Evolutionary conservation across 305 asterid species (phyloP).

Genomic region (Fraxinus xanthoxyloides): DNA sequence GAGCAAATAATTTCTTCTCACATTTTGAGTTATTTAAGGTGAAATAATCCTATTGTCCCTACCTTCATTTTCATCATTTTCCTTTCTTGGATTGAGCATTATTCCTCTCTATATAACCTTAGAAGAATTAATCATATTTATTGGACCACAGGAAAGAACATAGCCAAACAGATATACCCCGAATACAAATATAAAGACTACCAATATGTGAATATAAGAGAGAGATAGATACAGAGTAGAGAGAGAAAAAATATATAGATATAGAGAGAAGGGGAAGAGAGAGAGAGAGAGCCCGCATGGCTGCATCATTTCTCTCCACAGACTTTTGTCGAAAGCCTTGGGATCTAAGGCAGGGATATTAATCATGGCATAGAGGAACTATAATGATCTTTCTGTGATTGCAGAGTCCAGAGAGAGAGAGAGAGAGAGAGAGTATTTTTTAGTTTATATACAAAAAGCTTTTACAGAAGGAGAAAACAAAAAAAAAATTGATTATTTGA

Average conservation of each 20-base stretch:
- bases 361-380: slow-evolving; percentile 44
- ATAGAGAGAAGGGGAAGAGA: slow-evolving; percentile 13
- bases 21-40: background rate
- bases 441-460: background rate
- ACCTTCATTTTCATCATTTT: background rate
- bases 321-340: slow-evolving; percentile 69
- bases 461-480: background rate
- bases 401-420: slow-evolving; percentile 27
- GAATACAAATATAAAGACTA: slow-evolving; percentile 32
- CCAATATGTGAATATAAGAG: slow-evolving; percentile 42
- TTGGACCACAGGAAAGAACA: slow-evolving; percentile 47
- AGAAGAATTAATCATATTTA: slow-evolving; percentile 18
- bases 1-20: background rate
- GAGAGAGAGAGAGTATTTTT: slow-evolving; percentile 14
- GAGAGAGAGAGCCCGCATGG: slow-evolving; percentile 36
- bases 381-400: slow-evolving; percentile 46
- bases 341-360: slow-evolving; percentile 66
- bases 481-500: background rate
- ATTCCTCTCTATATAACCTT: background rate
- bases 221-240: slow-evolving; percentile 9
- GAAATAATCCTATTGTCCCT: background rate
- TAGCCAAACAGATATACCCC: slow-evolving; percentile 26
- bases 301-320: slow-evolving; percentile 63
- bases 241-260: background rate
- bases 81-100: background rate